Percentiles rank a stretch among this genome's conserved stretches.
Conservation (phyloP, 2,329 filamentous ascomycete species). For the Calonectria hongkongensis region DNA sequence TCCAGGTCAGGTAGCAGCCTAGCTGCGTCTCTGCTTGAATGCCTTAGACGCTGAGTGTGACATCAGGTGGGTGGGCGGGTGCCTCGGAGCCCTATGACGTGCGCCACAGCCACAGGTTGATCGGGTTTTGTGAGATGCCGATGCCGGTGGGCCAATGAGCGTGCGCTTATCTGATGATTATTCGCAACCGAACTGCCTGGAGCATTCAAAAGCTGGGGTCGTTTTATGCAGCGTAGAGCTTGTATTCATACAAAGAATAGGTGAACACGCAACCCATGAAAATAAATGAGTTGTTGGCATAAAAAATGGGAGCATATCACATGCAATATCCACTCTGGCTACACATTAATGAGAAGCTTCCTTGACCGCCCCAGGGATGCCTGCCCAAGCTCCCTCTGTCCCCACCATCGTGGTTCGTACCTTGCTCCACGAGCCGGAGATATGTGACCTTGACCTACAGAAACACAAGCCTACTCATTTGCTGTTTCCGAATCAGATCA, state of each 20-base stretch:
- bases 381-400: constrained; percentile 5
- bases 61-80: constrained; percentile 52
- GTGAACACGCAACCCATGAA: neutral
- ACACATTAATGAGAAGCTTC: constrained; percentile 10
- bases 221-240: neutral
- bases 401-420: constrained; percentile 27
- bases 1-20: constrained; percentile 11
- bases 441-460: neutral
- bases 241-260: neutral
- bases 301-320: constrained; percentile 31
- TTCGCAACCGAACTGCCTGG: constrained; percentile 35
- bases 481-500: neutral
- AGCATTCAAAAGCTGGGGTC: neutral
- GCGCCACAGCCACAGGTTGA: constrained; percentile 40
- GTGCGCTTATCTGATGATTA: constrained; percentile 39
- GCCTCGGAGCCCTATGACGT: constrained; percentile 52
- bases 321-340: constrained; percentile 27
- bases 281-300: neutral
- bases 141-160: constrained; percentile 47
- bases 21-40: constrained; percentile 29
- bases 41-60: constrained; percentile 41
- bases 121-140: constrained; percentile 41
- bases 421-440: constrained; percentile 2
- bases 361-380: constrained; percentile 20
- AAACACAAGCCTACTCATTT: neutral